Evolutionary conservation across 805 yeast species (phyloP).

Genomic region (Pichia ethanolica): DNA sequence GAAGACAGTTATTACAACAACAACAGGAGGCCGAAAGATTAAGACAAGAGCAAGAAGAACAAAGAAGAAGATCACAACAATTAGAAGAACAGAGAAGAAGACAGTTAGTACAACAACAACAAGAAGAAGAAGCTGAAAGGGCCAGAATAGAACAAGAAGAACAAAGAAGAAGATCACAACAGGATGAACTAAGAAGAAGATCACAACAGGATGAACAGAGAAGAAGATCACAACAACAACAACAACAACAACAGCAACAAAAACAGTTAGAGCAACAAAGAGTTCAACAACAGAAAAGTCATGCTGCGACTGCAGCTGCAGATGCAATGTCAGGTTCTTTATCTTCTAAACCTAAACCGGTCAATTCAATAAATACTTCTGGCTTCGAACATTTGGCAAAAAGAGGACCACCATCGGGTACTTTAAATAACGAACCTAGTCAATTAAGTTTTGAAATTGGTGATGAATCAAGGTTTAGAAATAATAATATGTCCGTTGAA

Average conservation of each 20-base stretch:
- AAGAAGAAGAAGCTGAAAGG: slow-evolving; percentile 1
- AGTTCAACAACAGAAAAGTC: background rate
- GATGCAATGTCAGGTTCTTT: background rate
- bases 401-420: slow-evolving; percentile 6
- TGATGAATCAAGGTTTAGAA: slow-evolving; percentile 2
- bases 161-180: background rate
- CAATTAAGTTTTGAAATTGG: slow-evolving; percentile 11
- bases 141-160: slow-evolving; percentile 2
- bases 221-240: background rate
- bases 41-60: background rate
- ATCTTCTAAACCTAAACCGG: no score
- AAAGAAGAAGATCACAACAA: background rate
- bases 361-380: background rate
- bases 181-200: background rate
- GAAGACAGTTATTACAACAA: background rate
- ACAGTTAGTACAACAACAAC: background rate
- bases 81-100: background rate
- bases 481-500: slow-evolving; percentile 1
- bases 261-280: background rate
- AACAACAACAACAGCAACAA: background rate
- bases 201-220: background rate
- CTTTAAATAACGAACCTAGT: slow-evolving; percentile 3
- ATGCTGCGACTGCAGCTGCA: background rate
- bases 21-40: slow-evolving; percentile 1
- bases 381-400: background rate